A percentile compares a stretch with the other conserved stretches of the same genome.
Conservation (phyloP, 768 basidiomycete species). For the Postia placenta region DNA sequence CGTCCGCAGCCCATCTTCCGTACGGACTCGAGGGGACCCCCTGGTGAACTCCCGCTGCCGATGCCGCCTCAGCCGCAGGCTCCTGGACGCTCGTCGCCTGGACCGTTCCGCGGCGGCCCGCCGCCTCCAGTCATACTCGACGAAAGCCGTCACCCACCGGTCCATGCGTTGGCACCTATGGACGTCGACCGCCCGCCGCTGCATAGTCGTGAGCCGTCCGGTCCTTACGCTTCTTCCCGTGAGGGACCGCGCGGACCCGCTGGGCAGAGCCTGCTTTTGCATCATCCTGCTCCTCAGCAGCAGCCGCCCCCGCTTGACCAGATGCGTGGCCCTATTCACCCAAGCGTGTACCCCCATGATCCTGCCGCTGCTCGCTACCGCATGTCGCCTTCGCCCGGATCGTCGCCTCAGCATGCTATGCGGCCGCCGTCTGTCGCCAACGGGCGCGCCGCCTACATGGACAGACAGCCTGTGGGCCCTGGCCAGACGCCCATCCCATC, state of each 20-base stretch:
- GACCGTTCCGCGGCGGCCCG: conserved; percentile 77
- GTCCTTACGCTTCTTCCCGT: conserved; percentile 27
- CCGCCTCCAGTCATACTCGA: conserved; percentile 80
- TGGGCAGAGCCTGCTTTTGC: conserved; percentile 52
- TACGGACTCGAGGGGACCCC: conserved; percentile 54
- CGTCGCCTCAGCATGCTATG: conserved; percentile 42
- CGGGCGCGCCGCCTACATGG: conserved; percentile 15
- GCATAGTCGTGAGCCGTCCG: conserved; percentile 50
- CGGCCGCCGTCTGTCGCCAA: conserved; percentile 39
- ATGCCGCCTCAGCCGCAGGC: conserved; percentile 45
- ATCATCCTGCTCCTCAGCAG: conserved; percentile 59
- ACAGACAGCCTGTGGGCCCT: conserved; percentile 39
- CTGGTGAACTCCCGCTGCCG: conserved; percentile 41
- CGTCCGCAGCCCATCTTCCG: conserved; percentile 51
- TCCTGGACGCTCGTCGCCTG: conserved; percentile 40
- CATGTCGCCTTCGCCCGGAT: conserved; percentile 48
- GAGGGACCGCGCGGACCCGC: conserved; percentile 47
- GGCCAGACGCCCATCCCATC: conserved; percentile 45
- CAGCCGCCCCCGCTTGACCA: conserved; percentile 37
- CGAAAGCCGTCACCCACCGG: conserved; percentile 47
- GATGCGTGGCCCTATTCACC: conserved; percentile 40
- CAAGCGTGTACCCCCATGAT: conserved; percentile 51
- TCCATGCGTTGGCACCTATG: conserved; percentile 78
- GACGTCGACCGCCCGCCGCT: conserved; percentile 32
- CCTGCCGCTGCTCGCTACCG: conserved; percentile 50